Evolutionary conservation across 2,329 filamentous ascomycete species (phyloP).

Genomic region (Stagonosporopsis chrysanthemi): DNA sequence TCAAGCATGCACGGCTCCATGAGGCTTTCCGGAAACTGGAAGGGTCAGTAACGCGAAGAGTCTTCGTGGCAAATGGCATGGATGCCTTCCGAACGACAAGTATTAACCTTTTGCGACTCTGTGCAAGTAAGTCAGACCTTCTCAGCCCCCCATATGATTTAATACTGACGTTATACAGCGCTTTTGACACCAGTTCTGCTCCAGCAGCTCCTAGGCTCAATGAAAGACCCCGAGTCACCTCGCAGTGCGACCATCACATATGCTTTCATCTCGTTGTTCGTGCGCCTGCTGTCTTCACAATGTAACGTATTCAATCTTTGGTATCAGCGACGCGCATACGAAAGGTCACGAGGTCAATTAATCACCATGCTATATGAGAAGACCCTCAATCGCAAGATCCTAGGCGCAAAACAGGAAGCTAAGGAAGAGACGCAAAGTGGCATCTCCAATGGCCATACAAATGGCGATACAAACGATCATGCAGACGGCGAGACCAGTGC

Average conservation of each 20-base stretch:
- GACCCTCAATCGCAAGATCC: constrained; percentile 70
- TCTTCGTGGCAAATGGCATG: constrained; percentile 78
- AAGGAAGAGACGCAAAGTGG: constrained; percentile 37
- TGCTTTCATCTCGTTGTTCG: constrained; percentile 66
- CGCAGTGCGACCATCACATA: constrained; percentile 69
- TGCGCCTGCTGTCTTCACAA: constrained; percentile 70
- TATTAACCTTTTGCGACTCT: constrained; percentile 70
- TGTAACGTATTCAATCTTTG: constrained; percentile 74
- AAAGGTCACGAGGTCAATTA: constrained; percentile 83
- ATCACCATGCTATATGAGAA: constrained; percentile 87
- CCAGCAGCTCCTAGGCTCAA: constrained; percentile 73
- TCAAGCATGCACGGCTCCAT: constrained; percentile 80
- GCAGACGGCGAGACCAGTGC: constrained; percentile 24
- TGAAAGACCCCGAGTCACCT: constrained; percentile 62
- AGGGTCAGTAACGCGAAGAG: constrained; percentile 74
- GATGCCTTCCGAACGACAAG: constrained; percentile 74
- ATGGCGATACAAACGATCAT: constrained; percentile 21
- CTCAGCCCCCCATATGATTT: too few species aligned
- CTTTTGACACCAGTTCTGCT: constrained; percentile 70
- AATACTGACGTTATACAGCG: constrained; percentile 22
- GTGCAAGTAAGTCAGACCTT: constrained; percentile 54
- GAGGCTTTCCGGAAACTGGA: constrained; percentile 74
- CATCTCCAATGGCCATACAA: constrained; percentile 18
- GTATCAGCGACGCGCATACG: constrained; percentile 85
- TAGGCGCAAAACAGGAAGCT: constrained; percentile 41